A percentile compares a stretch with the other conserved stretches of the same genome.
These are phyloP conservation scores for Mimosa pudica DNA, from an alignment of 306 rosid species.

Conservation along the genomic window DNA sequence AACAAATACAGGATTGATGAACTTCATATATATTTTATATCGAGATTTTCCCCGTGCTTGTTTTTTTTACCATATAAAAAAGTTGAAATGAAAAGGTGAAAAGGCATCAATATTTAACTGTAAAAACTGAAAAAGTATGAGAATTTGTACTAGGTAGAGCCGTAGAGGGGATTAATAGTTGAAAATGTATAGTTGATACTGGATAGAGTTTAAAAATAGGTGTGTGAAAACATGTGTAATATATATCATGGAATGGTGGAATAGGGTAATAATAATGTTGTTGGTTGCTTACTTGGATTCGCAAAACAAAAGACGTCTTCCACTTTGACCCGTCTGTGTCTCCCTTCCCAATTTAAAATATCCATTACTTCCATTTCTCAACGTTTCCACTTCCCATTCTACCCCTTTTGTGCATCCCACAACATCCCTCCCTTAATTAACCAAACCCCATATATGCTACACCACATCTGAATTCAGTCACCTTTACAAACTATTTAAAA, in stretches of 20 bases:
- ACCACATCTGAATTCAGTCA: too few relatives aligned
- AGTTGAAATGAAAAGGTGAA: not conserved
- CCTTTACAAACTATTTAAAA: too few relatives aligned
- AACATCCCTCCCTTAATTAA: not conserved
- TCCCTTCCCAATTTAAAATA: not conserved
- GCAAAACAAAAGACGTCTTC: conserved; percentile 37
- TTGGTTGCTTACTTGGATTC: conserved; percentile 27
- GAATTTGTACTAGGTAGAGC: not conserved
- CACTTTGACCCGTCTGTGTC: conserved; percentile 48
- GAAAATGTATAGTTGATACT: not conserved
- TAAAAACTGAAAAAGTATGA: not conserved
- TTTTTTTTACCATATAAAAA: not conserved
- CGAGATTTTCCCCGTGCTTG: not conserved
- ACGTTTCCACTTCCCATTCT: not conserved
- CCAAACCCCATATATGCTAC: not conserved
- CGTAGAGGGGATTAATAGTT: not conserved
- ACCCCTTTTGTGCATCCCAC: not conserved
- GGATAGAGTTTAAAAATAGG: not conserved
- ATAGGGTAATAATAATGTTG: not conserved
- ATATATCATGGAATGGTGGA: not conserved
- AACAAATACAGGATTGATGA: too few relatives aligned
- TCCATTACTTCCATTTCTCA: not conserved
- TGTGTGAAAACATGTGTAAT: not conserved
- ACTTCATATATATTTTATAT: too few relatives aligned
- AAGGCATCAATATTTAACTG: not conserved